Conservation (phyloP, 2,329 filamentous ascomycete genomes). For the Tolypocladium guangdongense region DNA sequence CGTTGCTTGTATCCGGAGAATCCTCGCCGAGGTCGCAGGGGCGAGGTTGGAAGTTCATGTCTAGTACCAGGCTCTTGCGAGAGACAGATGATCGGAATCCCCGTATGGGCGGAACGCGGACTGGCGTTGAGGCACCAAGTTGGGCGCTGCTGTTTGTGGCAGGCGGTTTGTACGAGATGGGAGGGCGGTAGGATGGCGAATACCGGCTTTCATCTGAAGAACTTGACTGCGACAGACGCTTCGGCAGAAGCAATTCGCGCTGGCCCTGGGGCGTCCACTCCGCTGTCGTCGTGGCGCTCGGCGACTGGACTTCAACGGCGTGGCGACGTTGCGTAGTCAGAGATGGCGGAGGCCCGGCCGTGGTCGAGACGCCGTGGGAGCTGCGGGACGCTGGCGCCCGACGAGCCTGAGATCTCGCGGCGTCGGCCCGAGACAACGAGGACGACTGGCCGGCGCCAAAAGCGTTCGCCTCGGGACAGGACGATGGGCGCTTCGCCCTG, state of each 20-base stretch:
- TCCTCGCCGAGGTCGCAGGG: constrained; percentile 34
- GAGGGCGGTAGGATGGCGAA: constrained; percentile 28
- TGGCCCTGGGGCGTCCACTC: constrained; percentile 24
- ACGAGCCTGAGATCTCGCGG: constrained; percentile 22
- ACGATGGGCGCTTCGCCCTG: constrained; percentile 6
- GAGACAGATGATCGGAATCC: constrained; percentile 46
- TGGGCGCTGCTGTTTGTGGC: constrained; percentile 19
- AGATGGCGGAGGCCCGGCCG: constrained; percentile 18
- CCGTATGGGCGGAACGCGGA: constrained; percentile 42
- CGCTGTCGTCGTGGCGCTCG: constrained; percentile 10
- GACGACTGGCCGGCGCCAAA: constrained; percentile 10
- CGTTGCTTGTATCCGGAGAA: constrained; percentile 31
- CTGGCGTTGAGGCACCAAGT: constrained; percentile 19
- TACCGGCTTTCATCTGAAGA: constrained; percentile 37
- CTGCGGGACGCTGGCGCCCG: constrained; percentile 27
- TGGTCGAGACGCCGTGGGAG: constrained; percentile 22
- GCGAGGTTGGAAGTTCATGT: constrained; percentile 38
- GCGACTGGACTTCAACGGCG: constrained; percentile 15
- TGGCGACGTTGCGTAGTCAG: constrained; percentile 22
- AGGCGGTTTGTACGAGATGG: constrained; percentile 38
- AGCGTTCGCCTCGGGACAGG: constrained; percentile 9
- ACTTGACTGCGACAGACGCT: constrained; percentile 25
- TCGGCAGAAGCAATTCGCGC: constrained; percentile 36
- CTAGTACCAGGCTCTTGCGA: constrained; percentile 41
- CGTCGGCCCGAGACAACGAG: constrained; percentile 13